Percentiles rank a stretch among this genome's conserved stretches.
Conservation (phyloP, 441 rosid species). For the Adansonia grandidieri region DNA sequence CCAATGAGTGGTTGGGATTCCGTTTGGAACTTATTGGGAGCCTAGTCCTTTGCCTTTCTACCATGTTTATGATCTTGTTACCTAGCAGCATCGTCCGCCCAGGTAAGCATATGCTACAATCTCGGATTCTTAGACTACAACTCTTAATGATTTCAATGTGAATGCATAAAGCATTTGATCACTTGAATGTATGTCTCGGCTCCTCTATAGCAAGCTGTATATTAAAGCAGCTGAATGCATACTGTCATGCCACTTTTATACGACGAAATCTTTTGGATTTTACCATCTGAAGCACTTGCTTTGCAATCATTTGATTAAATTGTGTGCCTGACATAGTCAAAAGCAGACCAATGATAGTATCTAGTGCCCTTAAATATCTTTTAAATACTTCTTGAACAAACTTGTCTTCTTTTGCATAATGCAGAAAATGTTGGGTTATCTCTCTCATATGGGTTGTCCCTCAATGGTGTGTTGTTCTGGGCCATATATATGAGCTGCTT, state of each 20-base stretch:
- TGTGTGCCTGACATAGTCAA: not conserved
- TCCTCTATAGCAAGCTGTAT: not conserved
- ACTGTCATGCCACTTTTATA: not conserved
- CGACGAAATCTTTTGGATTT: not conserved
- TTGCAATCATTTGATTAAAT: not conserved
- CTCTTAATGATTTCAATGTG: not conserved
- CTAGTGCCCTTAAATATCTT: not conserved
- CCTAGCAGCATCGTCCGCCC: slow-evolving; percentile 83
- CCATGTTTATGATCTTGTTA: slow-evolving; percentile 76
- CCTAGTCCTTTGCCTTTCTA: slow-evolving; percentile 72
- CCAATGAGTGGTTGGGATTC: slow-evolving; percentile 92
- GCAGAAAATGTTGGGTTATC: slow-evolving; percentile 88
- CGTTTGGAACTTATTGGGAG: slow-evolving; percentile 86
- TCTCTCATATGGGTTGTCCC: slow-evolving; percentile 86
- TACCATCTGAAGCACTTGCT: not conserved
- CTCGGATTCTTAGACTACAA: not conserved
- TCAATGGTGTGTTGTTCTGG: slow-evolving; percentile 81
- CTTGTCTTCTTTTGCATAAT: slow-evolving; percentile 25
- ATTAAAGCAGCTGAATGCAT: not conserved
- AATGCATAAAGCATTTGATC: not conserved
- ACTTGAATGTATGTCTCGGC: not conserved
- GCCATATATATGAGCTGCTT: slow-evolving; percentile 78
- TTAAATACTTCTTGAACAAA: not conserved
- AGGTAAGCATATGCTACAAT: slow-evolving; percentile 47
- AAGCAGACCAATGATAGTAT: not conserved